Percentiles rank a stretch among this genome's conserved stretches.
Evolutionary conservation across 2,329 filamentous ascomycete genomes (phyloP).

Genomic region (Apiospora aurea): DNA sequence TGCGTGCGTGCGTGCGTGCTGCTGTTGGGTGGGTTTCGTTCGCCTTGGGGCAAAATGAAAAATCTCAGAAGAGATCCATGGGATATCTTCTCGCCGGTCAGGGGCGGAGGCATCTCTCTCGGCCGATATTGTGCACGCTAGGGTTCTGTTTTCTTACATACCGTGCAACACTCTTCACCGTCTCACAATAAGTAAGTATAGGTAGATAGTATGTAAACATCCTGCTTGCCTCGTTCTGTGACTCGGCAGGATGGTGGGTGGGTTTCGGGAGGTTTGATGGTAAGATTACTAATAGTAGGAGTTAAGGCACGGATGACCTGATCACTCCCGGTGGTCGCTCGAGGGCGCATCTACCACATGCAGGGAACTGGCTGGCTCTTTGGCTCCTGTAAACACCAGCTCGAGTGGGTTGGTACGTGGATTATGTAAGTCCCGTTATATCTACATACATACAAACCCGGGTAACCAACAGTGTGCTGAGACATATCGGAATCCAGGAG

Average conservation of each 20-base stretch:
- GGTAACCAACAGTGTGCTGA: neutral
- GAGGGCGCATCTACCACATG: neutral
- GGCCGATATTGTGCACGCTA: neutral
- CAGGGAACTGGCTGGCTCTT: neutral
- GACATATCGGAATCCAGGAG: too few relatives aligned
- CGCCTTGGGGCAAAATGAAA: neutral
- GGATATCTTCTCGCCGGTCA: neutral
- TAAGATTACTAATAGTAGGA: slow-evolving; percentile 1
- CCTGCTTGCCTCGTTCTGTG: neutral
- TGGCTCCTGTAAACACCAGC: neutral
- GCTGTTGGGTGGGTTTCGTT: neutral
- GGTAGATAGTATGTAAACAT: neutral
- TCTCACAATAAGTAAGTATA: neutral
- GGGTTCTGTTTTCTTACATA: neutral
- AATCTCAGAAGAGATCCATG: neutral
- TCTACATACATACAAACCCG: neutral
- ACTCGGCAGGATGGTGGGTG: neutral
- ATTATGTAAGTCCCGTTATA: neutral
- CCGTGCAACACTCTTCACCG: neutral
- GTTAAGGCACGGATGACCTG: slow-evolving; percentile 10
- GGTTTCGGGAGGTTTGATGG: slow-evolving; percentile 7
- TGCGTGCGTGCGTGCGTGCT: slow-evolving; percentile 2
- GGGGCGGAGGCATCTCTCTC: neutral
- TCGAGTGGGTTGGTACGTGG: neutral
- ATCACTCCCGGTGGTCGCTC: neutral